Evolutionary conservation across 345 rosid genomes (phyloP).

Genomic region (Brassica juncea): DNA sequence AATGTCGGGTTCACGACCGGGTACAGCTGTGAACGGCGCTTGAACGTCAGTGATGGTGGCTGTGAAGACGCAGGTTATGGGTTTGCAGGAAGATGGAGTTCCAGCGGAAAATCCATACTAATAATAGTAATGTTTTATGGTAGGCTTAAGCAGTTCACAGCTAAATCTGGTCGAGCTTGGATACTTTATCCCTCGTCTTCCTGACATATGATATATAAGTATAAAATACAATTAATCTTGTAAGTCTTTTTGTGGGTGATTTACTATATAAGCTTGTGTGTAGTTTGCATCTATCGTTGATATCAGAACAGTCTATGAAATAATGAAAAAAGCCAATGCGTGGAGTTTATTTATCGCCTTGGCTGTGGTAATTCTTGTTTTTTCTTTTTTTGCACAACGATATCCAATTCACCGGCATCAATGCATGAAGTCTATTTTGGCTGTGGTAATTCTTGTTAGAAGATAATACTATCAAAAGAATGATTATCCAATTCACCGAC

Average conservation of each 20-base stretch:
- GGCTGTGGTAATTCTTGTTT: too few species aligned
- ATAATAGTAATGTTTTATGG: constrained; percentile 66
- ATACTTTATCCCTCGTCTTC: constrained; percentile 36
- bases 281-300: background rate
- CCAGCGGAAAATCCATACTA: constrained; percentile 47
- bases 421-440: too few species aligned
- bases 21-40: constrained; percentile 53
- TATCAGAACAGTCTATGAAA: background rate
- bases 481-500: too few species aligned
- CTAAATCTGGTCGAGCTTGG: constrained; percentile 57
- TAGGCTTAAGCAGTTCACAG: constrained; percentile 50
- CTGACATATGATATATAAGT: background rate
- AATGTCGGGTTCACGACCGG: constrained; percentile 72
- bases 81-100: constrained; percentile 62
- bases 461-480: too few species aligned
- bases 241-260: constrained; percentile 7
- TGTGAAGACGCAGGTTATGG: constrained; percentile 54
- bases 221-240: background rate
- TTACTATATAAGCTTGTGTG: background rate
- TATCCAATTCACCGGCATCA: too few species aligned
- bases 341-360: background rate
- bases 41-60: constrained; percentile 10
- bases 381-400: too few species aligned
- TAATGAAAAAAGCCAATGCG: background rate
- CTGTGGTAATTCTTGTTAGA: background rate